Conservation (phyloP, 2,329 filamentous ascomycete genomes). For the Trichoderma atroviride region DNA sequence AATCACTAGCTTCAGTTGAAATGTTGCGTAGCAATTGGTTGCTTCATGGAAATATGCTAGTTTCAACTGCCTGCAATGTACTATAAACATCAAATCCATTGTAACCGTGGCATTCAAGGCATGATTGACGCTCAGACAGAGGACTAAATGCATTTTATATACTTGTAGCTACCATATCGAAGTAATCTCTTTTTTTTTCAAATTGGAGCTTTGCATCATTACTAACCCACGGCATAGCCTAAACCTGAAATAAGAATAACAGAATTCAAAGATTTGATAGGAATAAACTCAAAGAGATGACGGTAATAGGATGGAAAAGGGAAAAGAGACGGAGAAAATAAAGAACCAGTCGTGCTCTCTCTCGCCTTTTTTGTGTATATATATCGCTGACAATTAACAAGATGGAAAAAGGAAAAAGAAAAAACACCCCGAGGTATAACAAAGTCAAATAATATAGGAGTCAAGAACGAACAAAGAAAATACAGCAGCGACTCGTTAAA, state of each 20-base stretch:
- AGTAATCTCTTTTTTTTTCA: neutral
- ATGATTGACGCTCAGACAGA: too few species aligned
- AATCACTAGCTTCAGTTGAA: too few species aligned
- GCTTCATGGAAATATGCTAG: too few species aligned
- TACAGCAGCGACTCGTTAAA: constrained; percentile 8
- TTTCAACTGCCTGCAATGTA: too few species aligned
- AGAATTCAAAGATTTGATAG: neutral
- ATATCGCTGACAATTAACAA: neutral
- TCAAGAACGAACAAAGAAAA: neutral
- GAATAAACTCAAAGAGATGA: neutral
- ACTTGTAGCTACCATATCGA: neutral
- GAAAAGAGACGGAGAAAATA: neutral
- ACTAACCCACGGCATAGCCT: neutral
- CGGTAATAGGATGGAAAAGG: neutral
- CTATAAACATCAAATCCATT: too few species aligned
- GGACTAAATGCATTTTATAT: neutral
- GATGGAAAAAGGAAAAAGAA: neutral
- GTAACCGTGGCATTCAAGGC: too few species aligned
- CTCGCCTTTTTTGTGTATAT: neutral
- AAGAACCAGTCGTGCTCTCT: constrained; percentile 13
- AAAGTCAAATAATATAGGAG: neutral
- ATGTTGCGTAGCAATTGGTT: too few species aligned
- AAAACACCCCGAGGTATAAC: neutral
- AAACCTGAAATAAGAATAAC: neutral
- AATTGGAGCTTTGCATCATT: neutral